These are phyloP conservation scores for Atkinsonella texensis DNA, from an alignment of 2,329 filamentous ascomycete genomes.

Conservation along the genomic window DNA sequence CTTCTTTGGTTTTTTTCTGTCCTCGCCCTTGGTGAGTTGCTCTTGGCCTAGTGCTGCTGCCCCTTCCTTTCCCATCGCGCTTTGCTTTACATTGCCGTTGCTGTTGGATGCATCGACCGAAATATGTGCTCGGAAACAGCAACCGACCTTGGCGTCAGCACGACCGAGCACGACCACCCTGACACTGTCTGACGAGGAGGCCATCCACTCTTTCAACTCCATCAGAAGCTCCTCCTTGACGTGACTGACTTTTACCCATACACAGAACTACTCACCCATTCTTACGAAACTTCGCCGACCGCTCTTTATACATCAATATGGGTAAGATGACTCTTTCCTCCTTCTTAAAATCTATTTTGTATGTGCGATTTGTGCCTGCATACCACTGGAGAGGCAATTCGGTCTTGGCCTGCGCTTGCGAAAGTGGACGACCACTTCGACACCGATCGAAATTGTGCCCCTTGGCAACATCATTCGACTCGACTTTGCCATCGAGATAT, in stretches of 20 bases:
- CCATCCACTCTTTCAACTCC: slow-evolving; percentile 11
- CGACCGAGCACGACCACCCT: neutral
- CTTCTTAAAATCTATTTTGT: neutral
- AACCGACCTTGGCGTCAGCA: neutral
- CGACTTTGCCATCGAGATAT: slow-evolving; percentile 5
- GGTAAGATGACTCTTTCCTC: slow-evolving; percentile 26
- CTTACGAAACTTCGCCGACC: slow-evolving; percentile 17
- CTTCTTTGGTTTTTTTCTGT: slow-evolving; percentile 8
- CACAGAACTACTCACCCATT: slow-evolving; percentile 13
- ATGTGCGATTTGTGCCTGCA: neutral
- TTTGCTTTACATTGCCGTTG: neutral
- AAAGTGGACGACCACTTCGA: slow-evolving; percentile 9
- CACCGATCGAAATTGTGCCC: slow-evolving; percentile 4
- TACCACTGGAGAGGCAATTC: slow-evolving; percentile 13
- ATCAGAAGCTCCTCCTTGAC: slow-evolving; percentile 13
- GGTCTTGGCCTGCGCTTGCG: slow-evolving; percentile 9
- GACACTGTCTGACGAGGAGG: neutral
- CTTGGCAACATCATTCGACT: slow-evolving; percentile 4
- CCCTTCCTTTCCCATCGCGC: neutral
- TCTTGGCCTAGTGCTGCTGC: neutral
- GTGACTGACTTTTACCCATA: neutral
- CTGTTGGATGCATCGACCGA: neutral
- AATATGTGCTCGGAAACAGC: neutral
- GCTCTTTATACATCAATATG: slow-evolving; percentile 29
- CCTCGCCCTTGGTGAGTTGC: slow-evolving; percentile 12